Conservation (phyloP, 2,329 filamentous ascomycete species). For the Capronia epimyces region DNA sequence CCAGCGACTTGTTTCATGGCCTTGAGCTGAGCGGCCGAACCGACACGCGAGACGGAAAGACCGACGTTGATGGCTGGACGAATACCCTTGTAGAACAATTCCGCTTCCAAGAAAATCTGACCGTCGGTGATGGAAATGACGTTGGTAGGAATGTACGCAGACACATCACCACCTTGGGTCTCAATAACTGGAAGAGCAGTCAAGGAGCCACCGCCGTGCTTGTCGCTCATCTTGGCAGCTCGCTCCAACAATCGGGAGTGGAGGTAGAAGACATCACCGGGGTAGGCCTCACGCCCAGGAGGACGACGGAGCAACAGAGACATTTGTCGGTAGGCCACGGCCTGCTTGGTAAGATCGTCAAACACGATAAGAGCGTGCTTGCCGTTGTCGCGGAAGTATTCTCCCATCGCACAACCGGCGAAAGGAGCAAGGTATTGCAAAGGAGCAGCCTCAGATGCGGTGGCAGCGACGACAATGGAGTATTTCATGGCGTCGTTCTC, state of each 20-base stretch:
- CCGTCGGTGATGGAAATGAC: constrained; percentile 99
- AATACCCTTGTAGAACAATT: constrained; percentile 99
- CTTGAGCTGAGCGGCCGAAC: constrained; percentile 98
- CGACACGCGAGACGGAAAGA: constrained; percentile 99
- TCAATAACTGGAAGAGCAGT: constrained; percentile 97
- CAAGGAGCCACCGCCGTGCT: constrained; percentile 89
- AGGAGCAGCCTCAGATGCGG: constrained; percentile 92
- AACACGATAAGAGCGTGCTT: constrained; percentile 86
- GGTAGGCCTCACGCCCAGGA: constrained; percentile 98
- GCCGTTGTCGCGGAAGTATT: constrained; percentile 76
- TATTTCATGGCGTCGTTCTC: constrained; percentile 99
- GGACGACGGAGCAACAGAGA: constrained; percentile 95
- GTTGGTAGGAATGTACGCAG: constrained; percentile 99
- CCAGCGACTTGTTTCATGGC: constrained; percentile 99
- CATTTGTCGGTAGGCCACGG: constrained; percentile 98
- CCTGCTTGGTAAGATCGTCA: constrained; percentile 91
- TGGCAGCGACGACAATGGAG: constrained; percentile 86
- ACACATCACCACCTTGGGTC: constrained; percentile 99
- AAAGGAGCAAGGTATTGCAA: constrained; percentile 93
- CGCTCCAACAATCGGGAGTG: constrained; percentile 99
- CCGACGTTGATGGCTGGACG: constrained; percentile 99
- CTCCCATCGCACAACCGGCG: constrained; percentile 63
- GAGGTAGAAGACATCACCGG: constrained; percentile 98
- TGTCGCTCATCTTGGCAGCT: constrained; percentile 98
- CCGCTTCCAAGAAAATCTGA: constrained; percentile 98